Conservation (phyloP, 2,329 filamentous ascomycete species). For the Aspergillus japonicus region DNA sequence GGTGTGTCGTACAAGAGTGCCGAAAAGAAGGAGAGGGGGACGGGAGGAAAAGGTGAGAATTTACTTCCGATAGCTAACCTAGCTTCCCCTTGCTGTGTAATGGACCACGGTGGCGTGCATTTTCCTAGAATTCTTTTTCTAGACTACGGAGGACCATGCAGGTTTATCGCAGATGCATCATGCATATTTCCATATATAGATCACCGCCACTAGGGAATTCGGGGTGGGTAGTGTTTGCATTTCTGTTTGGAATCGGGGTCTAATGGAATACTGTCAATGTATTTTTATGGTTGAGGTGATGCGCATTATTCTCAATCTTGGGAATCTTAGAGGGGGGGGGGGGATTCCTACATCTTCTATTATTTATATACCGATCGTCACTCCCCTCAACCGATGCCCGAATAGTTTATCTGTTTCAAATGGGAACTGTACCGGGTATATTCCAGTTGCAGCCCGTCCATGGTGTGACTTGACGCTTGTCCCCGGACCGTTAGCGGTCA, state of each 20-base stretch:
- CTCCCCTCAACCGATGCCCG: not conserved
- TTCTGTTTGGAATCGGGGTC: not conserved
- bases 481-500: conserved; percentile 6
- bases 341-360: not conserved
- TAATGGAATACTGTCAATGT: not conserved
- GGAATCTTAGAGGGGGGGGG: not conserved
- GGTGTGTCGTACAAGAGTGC: not conserved
- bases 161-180: not conserved
- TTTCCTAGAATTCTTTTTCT: not conserved
- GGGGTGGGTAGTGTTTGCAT: no score
- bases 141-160: not conserved
- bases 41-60: not conserved
- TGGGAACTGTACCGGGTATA: not conserved
- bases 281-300: not conserved
- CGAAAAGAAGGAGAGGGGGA: no score
- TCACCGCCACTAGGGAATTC: not conserved
- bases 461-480: conserved; percentile 53
- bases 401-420: not conserved
- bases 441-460: not conserved
- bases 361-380: not conserved
- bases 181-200: conserved; percentile 1
- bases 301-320: not conserved
- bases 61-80: not conserved
- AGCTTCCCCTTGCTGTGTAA: conserved; percentile 1
- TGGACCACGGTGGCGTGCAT: not conserved